A percentile compares a stretch with the other conserved stretches of the same genome.
Conservation (phyloP, 768 basidiomycete species). For the Suillus americanus region DNA sequence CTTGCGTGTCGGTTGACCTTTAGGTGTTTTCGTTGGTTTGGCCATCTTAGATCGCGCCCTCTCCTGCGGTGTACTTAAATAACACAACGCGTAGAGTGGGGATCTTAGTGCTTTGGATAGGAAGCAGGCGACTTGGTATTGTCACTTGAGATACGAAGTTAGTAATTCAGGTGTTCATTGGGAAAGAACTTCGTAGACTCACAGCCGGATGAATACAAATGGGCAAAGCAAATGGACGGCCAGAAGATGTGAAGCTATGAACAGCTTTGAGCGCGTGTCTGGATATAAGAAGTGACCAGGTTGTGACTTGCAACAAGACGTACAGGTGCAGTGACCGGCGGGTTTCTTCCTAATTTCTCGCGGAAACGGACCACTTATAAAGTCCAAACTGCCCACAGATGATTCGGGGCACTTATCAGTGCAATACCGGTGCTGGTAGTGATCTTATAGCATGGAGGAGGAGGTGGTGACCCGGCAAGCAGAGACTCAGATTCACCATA, state of each 20-base stretch:
- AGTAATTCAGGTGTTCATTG: background rate
- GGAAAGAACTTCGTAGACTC: background rate
- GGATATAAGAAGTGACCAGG: background rate
- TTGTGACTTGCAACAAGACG: background rate
- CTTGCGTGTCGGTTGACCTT: conserved; percentile 20
- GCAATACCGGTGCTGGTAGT: background rate
- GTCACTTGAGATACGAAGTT: background rate
- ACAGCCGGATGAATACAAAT: background rate
- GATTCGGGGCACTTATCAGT: background rate
- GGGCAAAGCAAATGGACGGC: background rate
- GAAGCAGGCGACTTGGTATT: background rate
- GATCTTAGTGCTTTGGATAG: background rate
- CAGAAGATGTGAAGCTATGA: background rate
- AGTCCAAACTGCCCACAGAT: background rate
- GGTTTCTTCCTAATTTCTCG: background rate
- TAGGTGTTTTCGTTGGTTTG: conserved; percentile 3
- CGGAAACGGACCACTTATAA: background rate
- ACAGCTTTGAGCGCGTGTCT: background rate
- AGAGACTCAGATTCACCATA: background rate
- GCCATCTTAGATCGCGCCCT: background rate
- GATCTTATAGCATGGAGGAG: background rate
- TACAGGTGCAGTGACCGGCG: background rate
- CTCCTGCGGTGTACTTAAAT: background rate
- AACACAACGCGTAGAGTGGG: background rate
- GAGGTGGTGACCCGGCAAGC: background rate